Evolutionary conservation across 805 yeast genomes (phyloP).

Genomic region (Pichia gijzeniarum): DNA sequence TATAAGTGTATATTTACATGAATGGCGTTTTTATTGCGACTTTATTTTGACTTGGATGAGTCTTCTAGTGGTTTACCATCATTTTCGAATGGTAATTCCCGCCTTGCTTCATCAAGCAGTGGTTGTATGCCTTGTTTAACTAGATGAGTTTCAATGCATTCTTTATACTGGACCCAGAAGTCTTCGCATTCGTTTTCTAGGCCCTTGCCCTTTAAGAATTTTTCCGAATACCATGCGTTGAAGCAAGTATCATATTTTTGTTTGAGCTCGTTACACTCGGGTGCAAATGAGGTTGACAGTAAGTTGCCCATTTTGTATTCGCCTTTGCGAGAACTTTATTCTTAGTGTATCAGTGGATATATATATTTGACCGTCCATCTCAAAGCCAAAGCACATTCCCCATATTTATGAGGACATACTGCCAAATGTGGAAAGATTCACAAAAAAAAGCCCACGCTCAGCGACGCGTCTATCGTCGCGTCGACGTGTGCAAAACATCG

Average conservation of each 20-base stretch:
- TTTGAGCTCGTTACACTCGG: constrained; percentile 88
- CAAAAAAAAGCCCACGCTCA: no score
- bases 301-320: constrained; percentile 58
- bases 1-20: constrained; percentile 3
- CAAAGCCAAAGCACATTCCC: no score
- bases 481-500: no score
- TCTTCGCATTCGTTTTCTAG: constrained; percentile 83
- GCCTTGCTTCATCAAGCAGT: constrained; percentile 80
- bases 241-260: constrained; percentile 88
- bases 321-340: no score
- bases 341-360: no score
- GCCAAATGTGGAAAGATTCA: no score
- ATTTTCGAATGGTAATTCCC: constrained; percentile 80
- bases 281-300: constrained; percentile 89
- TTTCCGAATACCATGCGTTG: constrained; percentile 91
- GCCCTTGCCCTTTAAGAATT: constrained; percentile 57
- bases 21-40: neutral
- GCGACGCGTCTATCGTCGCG: no score
- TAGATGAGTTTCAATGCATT: constrained; percentile 72
- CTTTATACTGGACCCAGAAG: constrained; percentile 80
- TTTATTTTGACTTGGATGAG: neutral
- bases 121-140: constrained; percentile 72
- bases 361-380: no score
- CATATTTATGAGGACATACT: no score
- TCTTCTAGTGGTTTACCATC: constrained; percentile 43